Evolutionary conservation across 129 eudicot genomes (phyloP).

Genomic region (Lonicera japonica): DNA sequence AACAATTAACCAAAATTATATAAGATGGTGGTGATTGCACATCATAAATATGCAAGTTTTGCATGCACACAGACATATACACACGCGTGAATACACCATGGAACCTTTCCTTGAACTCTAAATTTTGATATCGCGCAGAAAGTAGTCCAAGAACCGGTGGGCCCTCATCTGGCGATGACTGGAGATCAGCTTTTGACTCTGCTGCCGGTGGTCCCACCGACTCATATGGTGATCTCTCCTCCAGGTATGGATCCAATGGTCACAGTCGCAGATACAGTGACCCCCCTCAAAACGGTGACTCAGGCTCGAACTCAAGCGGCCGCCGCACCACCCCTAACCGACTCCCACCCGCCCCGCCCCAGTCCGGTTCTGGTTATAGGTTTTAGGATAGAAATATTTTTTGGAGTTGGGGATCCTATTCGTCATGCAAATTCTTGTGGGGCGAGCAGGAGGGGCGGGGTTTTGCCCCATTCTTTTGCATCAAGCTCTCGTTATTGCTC

Average conservation of each 20-base stretch:
- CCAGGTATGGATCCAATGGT: slow-evolving; percentile 61
- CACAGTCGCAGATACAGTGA: slow-evolving; percentile 65
- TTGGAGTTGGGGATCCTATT: not conserved
- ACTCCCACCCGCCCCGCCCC: slow-evolving; percentile 93
- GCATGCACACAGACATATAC: too few relatives aligned
- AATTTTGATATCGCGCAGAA: slow-evolving; percentile 37
- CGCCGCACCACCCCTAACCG: slow-evolving; percentile 83
- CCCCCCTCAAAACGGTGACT: slow-evolving; percentile 67
- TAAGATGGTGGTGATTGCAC: too few relatives aligned
- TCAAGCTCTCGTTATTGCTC: slow-evolving; percentile 37
- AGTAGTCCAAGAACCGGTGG: slow-evolving; percentile 68
- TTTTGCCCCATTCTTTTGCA: slow-evolving; percentile 19
- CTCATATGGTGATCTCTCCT: slow-evolving; percentile 26
- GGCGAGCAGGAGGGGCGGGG: not conserved
- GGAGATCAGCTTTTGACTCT: slow-evolving; percentile 99
- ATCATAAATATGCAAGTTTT: too few relatives aligned
- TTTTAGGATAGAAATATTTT: slow-evolving; percentile 31
- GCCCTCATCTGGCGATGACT: slow-evolving; percentile 71
- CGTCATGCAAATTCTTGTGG: not conserved
- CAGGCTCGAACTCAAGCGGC: slow-evolving; percentile 46
- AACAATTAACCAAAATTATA: too few relatives aligned
- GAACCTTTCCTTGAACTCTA: too few relatives aligned
- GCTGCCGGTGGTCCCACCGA: slow-evolving; percentile 77
- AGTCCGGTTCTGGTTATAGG: slow-evolving; percentile 29
- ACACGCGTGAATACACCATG: too few relatives aligned